Conservation (phyloP, 225 moss, liverwort and hornwort species). For the Marchantia paleacea region DNA sequence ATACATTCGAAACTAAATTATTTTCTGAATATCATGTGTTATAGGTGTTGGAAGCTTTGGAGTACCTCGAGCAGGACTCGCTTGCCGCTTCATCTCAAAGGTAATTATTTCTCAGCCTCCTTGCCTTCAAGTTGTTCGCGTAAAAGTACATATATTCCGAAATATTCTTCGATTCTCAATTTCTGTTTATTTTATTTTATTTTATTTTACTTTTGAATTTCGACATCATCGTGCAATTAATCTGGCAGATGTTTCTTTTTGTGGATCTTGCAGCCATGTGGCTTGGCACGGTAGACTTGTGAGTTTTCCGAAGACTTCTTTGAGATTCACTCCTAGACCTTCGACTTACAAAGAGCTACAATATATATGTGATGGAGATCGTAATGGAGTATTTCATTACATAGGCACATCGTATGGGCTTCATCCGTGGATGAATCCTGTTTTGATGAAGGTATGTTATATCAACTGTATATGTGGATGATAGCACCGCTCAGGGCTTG, state of each 20-base stretch:
- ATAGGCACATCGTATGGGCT: conserved; percentile 83
- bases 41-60: conserved; percentile 80
- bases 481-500: not conserved
- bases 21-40: not conserved
- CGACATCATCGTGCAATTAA: too few relatives aligned
- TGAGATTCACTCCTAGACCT: conserved; percentile 74
- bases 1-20: not conserved
- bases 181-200: too few relatives aligned
- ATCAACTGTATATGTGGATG: not conserved
- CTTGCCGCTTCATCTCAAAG: conserved; percentile 57
- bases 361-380: conserved; percentile 88
- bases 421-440: conserved; percentile 99
- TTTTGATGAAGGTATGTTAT: conserved; percentile 66
- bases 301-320: conserved; percentile 58
- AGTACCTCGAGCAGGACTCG: conserved; percentile 63
- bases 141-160: not conserved
- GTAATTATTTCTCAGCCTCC: conserved; percentile 26
- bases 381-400: conserved; percentile 92
- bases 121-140: not conserved
- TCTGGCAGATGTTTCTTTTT: not conserved
- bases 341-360: conserved; percentile 83
- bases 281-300: conserved; percentile 72
- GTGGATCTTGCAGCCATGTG: conserved; percentile 47
- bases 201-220: too few relatives aligned
- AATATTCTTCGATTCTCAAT: not conserved